Base-by-base conservation (phyloP, 2,329 filamentous ascomycete species). In the Rutstroemia sydowiana region DNA sequence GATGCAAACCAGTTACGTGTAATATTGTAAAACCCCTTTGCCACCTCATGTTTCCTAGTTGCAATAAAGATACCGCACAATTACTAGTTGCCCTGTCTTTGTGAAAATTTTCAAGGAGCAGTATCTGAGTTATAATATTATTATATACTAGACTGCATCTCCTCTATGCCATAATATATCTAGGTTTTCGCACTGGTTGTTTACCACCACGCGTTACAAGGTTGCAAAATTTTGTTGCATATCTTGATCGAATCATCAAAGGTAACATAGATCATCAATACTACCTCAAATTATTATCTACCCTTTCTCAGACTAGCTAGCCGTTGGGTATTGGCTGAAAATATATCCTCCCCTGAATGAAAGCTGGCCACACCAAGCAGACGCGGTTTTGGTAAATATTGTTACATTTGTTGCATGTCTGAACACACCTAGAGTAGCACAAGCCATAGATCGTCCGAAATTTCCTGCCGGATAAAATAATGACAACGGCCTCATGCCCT, bases 201-300 rank as follows among this genome's bases (percentile, higher is more conserved):
- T 26, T 26, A 4, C 8, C 23, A 26, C 8, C 23, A 4, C 23
- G 8, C 23, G 23, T 8, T 4, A 26, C 4, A 26, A 26, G 23
- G 8, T 26, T 26, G 8, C 23, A 8, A 26, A 8, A 8, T 50
- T 46, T 51, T 50, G 48, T 50, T 50, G 48, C 48, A 44, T 20
- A 21, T 44, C 20, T 50, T 16, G 21, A 18, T 20, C n/a, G 8
- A 44, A 20, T 9, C 26, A 51, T 16, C 30, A 18, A 1, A 49
- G n/a, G 47, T 45, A 39, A 11, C 23, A 46, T 32, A 32, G 13
- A n/a, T 21, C 9, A 34, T 18, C 20, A 26, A 4, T 16, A 10
- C 7, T 13, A 8, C 45, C 6, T 20, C 4, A 8, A 13, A 21
- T 41, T 18, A 18, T 21, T 41, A 16, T 41, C 37, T 18, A 20